phyloP scores from a whole-genome alignment of 208 protist species.

The Crithidia mellificae region DNA sequence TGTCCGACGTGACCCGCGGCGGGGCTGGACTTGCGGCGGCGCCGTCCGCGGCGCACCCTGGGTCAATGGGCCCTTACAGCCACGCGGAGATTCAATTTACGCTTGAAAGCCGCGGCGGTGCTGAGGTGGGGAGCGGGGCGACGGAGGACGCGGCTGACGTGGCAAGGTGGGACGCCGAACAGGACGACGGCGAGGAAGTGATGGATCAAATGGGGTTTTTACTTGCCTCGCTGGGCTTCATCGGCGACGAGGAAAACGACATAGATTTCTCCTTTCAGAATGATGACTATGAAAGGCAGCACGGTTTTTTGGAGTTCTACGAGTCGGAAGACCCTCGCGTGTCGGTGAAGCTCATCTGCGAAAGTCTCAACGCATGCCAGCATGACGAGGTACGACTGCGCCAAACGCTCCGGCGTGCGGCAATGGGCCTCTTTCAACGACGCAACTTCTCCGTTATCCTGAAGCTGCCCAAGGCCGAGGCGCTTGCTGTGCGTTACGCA shows the following conservation, averaged over 20 bases:
- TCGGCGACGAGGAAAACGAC: not conserved
- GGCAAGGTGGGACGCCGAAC: conserved; percentile 3
- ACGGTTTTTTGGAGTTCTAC: too few relatives aligned
- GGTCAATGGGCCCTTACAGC: not conserved
- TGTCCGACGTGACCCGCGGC: too few relatives aligned
- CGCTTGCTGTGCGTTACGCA: conserved; percentile 48
- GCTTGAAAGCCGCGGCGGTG: too few relatives aligned
- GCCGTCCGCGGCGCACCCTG: too few relatives aligned
- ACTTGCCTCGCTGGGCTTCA: not conserved
- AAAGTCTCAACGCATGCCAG: conserved; percentile 32
- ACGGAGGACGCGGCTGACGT: not conserved
- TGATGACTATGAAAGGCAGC: too few relatives aligned
- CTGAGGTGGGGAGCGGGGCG: too few relatives aligned
- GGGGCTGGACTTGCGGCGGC: too few relatives aligned
- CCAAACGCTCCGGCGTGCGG: not conserved
- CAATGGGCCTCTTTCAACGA: conserved; percentile 3
- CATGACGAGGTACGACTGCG: not conserved
- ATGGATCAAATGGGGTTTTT: not conserved
- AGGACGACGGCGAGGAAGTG: not conserved
- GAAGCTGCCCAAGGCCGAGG: not conserved
- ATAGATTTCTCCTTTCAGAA: too few relatives aligned
- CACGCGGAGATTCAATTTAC: conserved; percentile 7
- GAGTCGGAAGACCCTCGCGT: not conserved
- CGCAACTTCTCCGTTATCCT: not conserved
- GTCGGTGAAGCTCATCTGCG: conserved; percentile 35